These are phyloP conservation scores for Asclepias syriaca DNA, from an alignment of 257 asterid genomes.

Conservation along the genomic window DNA sequence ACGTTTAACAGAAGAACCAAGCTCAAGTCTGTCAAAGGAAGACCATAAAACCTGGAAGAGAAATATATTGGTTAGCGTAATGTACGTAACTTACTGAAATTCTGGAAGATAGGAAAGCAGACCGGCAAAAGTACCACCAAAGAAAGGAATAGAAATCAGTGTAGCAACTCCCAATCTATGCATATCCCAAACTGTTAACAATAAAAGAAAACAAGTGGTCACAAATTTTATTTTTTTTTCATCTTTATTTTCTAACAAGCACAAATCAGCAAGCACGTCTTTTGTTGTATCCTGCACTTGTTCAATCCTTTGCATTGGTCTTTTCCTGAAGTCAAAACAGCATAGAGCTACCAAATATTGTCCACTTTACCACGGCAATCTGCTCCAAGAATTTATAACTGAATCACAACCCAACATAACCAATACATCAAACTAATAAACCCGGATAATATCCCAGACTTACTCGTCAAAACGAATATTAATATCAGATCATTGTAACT, in stretches of 20 bases:
- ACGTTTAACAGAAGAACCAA: slow-evolving; percentile 28
- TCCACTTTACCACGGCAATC: background rate
- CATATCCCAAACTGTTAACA: background rate
- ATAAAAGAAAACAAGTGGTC: background rate
- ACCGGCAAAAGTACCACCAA: background rate
- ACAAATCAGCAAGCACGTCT: background rate
- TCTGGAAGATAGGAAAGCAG: background rate
- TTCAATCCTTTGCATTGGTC: background rate
- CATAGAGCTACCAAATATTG: background rate
- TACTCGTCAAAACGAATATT: background rate
- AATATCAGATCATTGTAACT: background rate
- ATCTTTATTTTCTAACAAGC: background rate
- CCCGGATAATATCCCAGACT: background rate
- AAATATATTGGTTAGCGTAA: background rate
- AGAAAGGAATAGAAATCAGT: background rate
- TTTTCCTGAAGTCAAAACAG: background rate
- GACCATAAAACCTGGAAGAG: slow-evolving; percentile 40
- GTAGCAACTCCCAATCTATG: background rate
- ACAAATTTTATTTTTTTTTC: background rate
- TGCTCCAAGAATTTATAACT: background rate
- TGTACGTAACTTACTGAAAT: background rate
- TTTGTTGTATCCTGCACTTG: background rate
- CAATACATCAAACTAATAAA: background rate
- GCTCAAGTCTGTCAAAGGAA: slow-evolving; percentile 38
- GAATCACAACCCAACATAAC: background rate